phyloP scores from a whole-genome alignment of 2,329 filamentous ascomycete genomes.

The Ilyonectria sp. region DNA sequence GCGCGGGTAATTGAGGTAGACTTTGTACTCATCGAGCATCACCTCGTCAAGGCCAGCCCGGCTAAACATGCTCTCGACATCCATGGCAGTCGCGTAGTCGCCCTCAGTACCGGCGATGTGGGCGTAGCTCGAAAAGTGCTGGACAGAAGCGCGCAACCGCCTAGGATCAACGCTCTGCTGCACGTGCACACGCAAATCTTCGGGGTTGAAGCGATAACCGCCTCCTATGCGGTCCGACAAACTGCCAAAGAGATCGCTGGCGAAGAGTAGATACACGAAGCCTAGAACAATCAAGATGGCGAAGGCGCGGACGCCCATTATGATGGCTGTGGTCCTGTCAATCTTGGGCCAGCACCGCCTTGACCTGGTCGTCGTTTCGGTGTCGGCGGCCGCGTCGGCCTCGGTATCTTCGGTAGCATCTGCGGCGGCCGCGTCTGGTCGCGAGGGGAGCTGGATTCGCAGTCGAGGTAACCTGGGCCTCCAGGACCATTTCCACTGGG shows the following conservation, averaged over 20 bases:
- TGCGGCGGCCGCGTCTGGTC: constrained; percentile 47
- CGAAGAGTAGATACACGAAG: constrained; percentile 87
- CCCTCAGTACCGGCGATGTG: constrained; percentile 97
- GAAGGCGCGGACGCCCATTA: constrained; percentile 81
- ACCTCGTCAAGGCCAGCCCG: constrained; percentile 83
- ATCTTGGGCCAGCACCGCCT: constrained; percentile 55
- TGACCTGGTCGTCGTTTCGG: constrained; percentile 44
- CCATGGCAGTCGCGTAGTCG: constrained; percentile 87
- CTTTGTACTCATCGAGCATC: constrained; percentile 82
- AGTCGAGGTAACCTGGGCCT: constrained; percentile 67
- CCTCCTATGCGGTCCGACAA: constrained; percentile 74
- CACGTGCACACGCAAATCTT: constrained; percentile 83
- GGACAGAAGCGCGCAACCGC: constrained; percentile 79
- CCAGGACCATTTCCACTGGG: constrained; percentile 71
- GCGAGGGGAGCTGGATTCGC: constrained; percentile 63
- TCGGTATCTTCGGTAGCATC: constrained; percentile 43
- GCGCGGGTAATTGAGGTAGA: constrained; percentile 93
- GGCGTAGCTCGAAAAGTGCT: constrained; percentile 85
- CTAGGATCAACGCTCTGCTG: constrained; percentile 80
- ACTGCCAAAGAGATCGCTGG: constrained; percentile 84
- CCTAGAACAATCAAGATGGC: constrained; percentile 82
- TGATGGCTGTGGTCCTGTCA: constrained; percentile 61
- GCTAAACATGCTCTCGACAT: constrained; percentile 84
- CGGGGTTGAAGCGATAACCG: constrained; percentile 83
- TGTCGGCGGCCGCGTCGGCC: constrained; percentile 43